Percentiles rank a stretch among this genome's conserved stretches.
These are phyloP conservation scores for Schizopora paradoxa DNA, from an alignment of 1,284 basidiomycete genomes.

Conservation along the genomic window DNA sequence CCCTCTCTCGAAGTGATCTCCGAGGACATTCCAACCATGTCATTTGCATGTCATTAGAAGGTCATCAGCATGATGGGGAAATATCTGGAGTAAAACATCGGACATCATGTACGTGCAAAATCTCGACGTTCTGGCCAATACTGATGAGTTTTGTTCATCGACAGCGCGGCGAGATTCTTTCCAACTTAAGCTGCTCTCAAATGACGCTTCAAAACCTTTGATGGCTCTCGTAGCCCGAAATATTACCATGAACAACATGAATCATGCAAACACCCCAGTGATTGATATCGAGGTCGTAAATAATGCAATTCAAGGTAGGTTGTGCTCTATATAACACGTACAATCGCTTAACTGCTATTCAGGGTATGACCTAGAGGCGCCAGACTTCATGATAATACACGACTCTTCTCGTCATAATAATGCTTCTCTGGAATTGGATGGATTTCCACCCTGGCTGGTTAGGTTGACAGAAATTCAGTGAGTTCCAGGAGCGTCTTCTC, in stretches of 20 bases:
- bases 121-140: no score
- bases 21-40: no score
- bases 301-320: slow-evolving; percentile 5
- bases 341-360: slow-evolving; percentile 6
- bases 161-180: no score
- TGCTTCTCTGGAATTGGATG: slow-evolving; percentile 56
- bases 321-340: not conserved
- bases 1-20: slow-evolving; percentile 39
- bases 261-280: not conserved
- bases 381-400: slow-evolving; percentile 74
- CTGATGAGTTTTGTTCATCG: no score
- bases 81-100: no score
- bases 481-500: slow-evolving; percentile 23
- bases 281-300: slow-evolving; percentile 8
- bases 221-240: slow-evolving; percentile 40
- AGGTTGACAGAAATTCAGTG: slow-evolving; percentile 72
- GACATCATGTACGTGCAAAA: no score
- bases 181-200: slow-evolving; percentile 39
- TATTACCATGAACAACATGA: slow-evolving; percentile 24
- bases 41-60: no score
- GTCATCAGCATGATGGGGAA: no score
- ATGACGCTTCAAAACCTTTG: slow-evolving; percentile 44
- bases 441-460: slow-evolving; percentile 77
- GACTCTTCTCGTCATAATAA: no score
- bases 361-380: slow-evolving; percentile 36